phyloP scores from a whole-genome alignment of 306 rosid species.

The Lathyrus sativus region DNA sequence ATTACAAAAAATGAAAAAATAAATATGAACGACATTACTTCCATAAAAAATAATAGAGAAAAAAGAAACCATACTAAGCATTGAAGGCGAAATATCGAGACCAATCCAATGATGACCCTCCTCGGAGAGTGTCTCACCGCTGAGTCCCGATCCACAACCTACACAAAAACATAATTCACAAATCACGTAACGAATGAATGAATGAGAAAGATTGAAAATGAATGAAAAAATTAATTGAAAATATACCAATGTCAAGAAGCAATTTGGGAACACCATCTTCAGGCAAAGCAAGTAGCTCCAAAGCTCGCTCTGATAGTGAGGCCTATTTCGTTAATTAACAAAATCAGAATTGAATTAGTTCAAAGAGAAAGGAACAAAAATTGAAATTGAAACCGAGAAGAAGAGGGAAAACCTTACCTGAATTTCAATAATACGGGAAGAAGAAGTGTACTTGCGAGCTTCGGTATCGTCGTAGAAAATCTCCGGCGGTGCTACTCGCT shows the following conservation, averaged over 20 bases:
- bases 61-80: constrained; percentile 65
- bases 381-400: constrained; percentile 1
- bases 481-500: constrained; percentile 90
- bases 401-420: constrained; percentile 45
- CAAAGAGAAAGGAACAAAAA: neutral
- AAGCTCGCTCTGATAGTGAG: constrained; percentile 71
- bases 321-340: constrained; percentile 25
- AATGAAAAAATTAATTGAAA: constrained; percentile 6
- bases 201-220: neutral
- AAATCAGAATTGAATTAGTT: neutral
- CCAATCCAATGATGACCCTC: constrained; percentile 93
- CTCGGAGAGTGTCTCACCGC: constrained; percentile 83
- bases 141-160: constrained; percentile 98
- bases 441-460: constrained; percentile 91
- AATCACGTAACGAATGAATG: neutral
- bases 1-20: neutral
- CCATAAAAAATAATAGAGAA: neutral
- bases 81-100: constrained; percentile 84
- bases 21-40: neutral
- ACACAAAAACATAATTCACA: constrained; percentile 21
- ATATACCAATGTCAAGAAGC: constrained; percentile 81
- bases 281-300: constrained; percentile 84
- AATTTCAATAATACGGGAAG: constrained; percentile 82
- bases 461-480: constrained; percentile 81
- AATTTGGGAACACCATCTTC: constrained; percentile 73